Evolutionary conservation across 1,139 yeast species (phyloP).

Genomic region (Taphrina deformans): DNA sequence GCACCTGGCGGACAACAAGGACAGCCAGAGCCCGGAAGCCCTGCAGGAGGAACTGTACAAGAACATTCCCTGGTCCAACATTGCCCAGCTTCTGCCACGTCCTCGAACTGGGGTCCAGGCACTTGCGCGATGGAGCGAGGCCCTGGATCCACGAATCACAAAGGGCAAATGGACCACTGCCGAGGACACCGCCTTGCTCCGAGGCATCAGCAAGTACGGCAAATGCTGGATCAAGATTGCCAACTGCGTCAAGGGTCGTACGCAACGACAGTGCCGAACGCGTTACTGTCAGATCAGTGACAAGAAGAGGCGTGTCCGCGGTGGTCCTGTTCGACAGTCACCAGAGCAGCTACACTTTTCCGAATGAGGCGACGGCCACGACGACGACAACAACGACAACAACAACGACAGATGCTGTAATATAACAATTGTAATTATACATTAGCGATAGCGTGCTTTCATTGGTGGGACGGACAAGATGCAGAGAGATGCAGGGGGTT

Average conservation of each 20-base stretch:
- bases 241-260: slow-evolving; percentile 27
- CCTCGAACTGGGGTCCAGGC: slow-evolving; percentile 88
- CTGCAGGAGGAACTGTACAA: slow-evolving; percentile 26
- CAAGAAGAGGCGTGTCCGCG: slow-evolving; percentile 25
- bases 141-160: slow-evolving; percentile 75
- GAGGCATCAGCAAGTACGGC: slow-evolving; percentile 69
- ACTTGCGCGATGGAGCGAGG: slow-evolving; percentile 86
- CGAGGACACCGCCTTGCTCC: slow-evolving; percentile 70
- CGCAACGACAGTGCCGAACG: slow-evolving; percentile 34
- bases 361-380: not conserved
- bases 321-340: not conserved
- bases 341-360: slow-evolving; percentile 3
- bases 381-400: not conserved
- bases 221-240: slow-evolving; percentile 65
- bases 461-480: no score
- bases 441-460: not conserved
- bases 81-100: slow-evolving; percentile 28
- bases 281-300: slow-evolving; percentile 30
- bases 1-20: slow-evolving; percentile 23
- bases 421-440: no score
- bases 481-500: no score
- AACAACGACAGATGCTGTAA: no score
- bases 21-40: not conserved
- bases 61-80: slow-evolving; percentile 29
- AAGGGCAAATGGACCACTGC: slow-evolving; percentile 79